Evolutionary conservation across 805 yeast genomes (phyloP).

Genomic region (Kazachstania bromeliacearum): DNA sequence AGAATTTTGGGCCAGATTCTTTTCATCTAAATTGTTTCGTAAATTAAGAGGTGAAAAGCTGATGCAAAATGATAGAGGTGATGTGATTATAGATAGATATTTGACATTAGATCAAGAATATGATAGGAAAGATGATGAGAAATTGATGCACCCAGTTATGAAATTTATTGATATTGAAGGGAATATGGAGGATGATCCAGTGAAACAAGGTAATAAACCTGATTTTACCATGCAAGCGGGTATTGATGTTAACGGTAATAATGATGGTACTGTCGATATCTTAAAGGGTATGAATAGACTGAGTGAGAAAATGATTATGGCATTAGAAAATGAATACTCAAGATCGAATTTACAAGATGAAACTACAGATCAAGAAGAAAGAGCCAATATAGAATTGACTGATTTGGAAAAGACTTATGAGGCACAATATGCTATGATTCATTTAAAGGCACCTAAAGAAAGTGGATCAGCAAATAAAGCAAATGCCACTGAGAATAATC

Average conservation of each 20-base stretch:
- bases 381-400: constrained; percentile 38
- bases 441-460: constrained; percentile 19
- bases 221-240: constrained; percentile 78
- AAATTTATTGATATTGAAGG: constrained; percentile 72
- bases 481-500: background rate
- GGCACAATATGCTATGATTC: constrained; percentile 45
- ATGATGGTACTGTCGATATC: constrained; percentile 60
- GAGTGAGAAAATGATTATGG: constrained; percentile 68
- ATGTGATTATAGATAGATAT: constrained; percentile 76
- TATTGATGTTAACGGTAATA: constrained; percentile 38
- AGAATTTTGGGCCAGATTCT: constrained; percentile 93
- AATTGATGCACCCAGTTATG: constrained; percentile 41
- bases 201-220: constrained; percentile 67
- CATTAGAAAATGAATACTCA: constrained; percentile 37
- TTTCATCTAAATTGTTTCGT: constrained; percentile 80
- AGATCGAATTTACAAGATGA: constrained; percentile 27
- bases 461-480: background rate
- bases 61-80: constrained; percentile 68
- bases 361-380: constrained; percentile 30
- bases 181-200: constrained; percentile 72
- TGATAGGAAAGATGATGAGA: constrained; percentile 36
- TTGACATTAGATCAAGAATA: constrained; percentile 59
- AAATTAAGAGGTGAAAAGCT: constrained; percentile 83
- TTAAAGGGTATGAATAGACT: constrained; percentile 83
- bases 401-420: constrained; percentile 43